Evolutionary conservation across 176 grass and related monocot species (phyloP).

Genomic region (Juncus inflexus): DNA sequence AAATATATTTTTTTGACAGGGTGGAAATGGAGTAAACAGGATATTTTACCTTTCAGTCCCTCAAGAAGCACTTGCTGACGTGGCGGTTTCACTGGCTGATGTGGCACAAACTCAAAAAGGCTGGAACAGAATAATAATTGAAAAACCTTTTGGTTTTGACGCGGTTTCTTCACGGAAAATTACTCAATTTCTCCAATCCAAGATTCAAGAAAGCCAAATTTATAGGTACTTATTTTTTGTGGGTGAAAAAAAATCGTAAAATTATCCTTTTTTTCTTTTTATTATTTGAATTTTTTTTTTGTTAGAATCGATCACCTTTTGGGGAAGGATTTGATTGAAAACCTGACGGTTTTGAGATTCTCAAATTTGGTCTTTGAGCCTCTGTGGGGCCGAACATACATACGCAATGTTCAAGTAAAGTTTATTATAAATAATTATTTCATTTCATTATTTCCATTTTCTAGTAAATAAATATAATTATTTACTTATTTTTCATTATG

Average conservation of each 20-base stretch:
- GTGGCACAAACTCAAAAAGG: slow-evolving; percentile 53
- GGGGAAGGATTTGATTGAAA: slow-evolving; percentile 96
- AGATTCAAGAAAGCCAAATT: slow-evolving; percentile 81
- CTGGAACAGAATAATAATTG: slow-evolving; percentile 97
- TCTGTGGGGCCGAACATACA: slow-evolving; percentile 81
- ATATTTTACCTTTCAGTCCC: slow-evolving; percentile 98
- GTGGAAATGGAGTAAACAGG: slow-evolving; percentile 56
- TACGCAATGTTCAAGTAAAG: slow-evolving; percentile 82
- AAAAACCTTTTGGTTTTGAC: slow-evolving; percentile 97
- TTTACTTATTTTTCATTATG: slow-evolving; percentile 20
- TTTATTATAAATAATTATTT: slow-evolving; percentile 12
- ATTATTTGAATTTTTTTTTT: background rate
- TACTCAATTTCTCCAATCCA: slow-evolving; percentile 66
- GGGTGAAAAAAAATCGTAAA: slow-evolving; percentile 15
- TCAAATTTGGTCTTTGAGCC: slow-evolving; percentile 98
- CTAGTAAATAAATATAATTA: slow-evolving; percentile 1
- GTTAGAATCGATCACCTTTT: slow-evolving; percentile 85
- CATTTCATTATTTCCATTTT: slow-evolving; percentile 13
- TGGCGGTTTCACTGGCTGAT: slow-evolving; percentile 65
- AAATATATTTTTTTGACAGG: slow-evolving; percentile 40
- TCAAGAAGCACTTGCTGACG: slow-evolving; percentile 90
- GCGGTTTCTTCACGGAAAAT: slow-evolving; percentile 52
- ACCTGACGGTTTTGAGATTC: slow-evolving; percentile 89
- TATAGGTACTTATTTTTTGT: slow-evolving; percentile 61
- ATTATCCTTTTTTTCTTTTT: slow-evolving; percentile 7